phyloP scores from a whole-genome alignment of 2,329 filamentous ascomycete species.

The Cytospora leucostoma region DNA sequence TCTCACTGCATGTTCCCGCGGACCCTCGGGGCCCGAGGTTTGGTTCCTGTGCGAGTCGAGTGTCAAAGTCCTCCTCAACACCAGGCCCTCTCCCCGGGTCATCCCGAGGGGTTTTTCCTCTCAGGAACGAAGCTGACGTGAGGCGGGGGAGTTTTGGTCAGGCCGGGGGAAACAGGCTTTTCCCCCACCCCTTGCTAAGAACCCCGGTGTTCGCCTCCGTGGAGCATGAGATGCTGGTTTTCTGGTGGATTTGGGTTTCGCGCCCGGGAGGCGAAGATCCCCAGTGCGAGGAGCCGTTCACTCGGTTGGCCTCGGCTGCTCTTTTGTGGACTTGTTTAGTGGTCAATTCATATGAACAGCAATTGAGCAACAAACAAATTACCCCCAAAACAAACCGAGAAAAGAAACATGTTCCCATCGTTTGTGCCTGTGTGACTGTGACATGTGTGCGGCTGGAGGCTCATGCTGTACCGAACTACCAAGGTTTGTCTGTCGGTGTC shows the following conservation, averaged over 20 bases:
- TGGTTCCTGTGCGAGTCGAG: conserved; percentile 18
- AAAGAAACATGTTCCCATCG: conserved; percentile 9
- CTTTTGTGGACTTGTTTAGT: conserved; percentile 44
- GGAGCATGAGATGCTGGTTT: conserved; percentile 30
- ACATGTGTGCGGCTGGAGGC: not conserved
- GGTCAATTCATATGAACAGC: conserved; percentile 42
- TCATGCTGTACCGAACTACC: not conserved
- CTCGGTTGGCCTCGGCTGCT: conserved; percentile 37
- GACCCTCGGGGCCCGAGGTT: not conserved
- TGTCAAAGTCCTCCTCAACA: conserved; percentile 28
- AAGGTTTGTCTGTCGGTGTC: not conserved
- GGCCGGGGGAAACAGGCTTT: conserved; percentile 15
- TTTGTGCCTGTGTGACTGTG: not conserved
- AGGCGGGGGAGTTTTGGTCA: conserved; percentile 16
- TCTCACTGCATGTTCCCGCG: conserved; percentile 28
- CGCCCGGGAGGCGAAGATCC: conserved; percentile 36
- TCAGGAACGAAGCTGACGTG: conserved; percentile 19
- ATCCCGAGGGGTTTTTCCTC: not conserved
- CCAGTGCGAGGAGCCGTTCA: conserved; percentile 39
- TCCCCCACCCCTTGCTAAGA: not conserved
- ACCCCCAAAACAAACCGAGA: conserved; percentile 11
- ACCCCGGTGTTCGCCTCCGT: conserved; percentile 11
- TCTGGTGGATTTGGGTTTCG: conserved; percentile 12
- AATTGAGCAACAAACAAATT: conserved; percentile 26
- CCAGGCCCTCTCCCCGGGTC: not conserved